These are phyloP conservation scores for Tuctoria greenei DNA, from an alignment of 176 grass and related monocot species.

Conservation along the genomic window DNA sequence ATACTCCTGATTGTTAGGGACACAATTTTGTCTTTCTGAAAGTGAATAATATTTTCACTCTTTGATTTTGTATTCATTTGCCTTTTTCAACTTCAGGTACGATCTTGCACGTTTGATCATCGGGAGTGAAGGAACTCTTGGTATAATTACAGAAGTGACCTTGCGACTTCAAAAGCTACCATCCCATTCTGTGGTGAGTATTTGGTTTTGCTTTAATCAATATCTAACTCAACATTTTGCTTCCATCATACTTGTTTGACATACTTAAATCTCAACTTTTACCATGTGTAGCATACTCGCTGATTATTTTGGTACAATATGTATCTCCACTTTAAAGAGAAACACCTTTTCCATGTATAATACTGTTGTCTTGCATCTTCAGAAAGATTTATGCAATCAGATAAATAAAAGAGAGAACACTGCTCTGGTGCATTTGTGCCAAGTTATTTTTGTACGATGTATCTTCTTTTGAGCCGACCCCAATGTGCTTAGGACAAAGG, in stretches of 20 bases:
- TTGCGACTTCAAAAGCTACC: slow-evolving; percentile 93
- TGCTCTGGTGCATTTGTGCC: slow-evolving; percentile 1
- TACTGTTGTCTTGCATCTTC: slow-evolving; percentile 27
- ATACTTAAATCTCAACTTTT: slow-evolving; percentile 13
- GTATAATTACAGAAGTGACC: slow-evolving; percentile 92
- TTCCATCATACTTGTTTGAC: not conserved
- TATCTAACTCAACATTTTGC: not conserved
- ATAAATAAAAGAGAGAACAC: not conserved
- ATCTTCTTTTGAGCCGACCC: not conserved
- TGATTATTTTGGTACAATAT: not conserved
- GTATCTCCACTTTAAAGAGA: not conserved
- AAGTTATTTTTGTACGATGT: not conserved
- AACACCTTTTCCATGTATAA: not conserved
- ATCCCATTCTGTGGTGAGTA: slow-evolving; percentile 78
- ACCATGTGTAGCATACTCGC: not conserved
- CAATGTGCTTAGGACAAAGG: no score
- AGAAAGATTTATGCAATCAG: slow-evolving; percentile 8
- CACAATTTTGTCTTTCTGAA: not conserved
- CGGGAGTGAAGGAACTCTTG: slow-evolving; percentile 97
- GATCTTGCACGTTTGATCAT: slow-evolving; percentile 91
- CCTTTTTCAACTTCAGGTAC: slow-evolving; percentile 58
- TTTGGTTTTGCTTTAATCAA: slow-evolving; percentile 31
- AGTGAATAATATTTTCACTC: slow-evolving; percentile 12
- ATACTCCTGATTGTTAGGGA: slow-evolving; percentile 28
- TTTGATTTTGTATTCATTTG: slow-evolving; percentile 18